Evolutionary conservation across 139 green algal genomes (phyloP), one percentile per base, ranked within the genome.

Genomic region (Nannochloris sp.): DNA sequence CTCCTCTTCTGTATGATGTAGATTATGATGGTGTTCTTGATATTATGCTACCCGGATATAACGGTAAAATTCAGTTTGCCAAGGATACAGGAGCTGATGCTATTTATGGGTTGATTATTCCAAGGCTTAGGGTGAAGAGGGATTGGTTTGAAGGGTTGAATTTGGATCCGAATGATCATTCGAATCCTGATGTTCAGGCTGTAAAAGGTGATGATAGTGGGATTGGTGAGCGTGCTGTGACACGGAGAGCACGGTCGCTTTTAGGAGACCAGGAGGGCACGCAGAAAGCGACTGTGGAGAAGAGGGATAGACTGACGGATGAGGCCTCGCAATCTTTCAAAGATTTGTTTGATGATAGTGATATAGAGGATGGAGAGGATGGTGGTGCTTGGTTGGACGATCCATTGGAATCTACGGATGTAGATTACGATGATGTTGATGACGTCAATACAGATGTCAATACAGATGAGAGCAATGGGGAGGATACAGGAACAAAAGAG

Each of bases 41-140:
- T 59, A 77, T 98, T n/a, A 16, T 93, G 58, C 28, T 96, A 45
- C 81, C 80, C 14, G 94, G 85, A 1, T 98, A 96, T 70, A 83
- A 95, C 73, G 93, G 89, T 1, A 84, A 96, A n/a, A 72, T 99
- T 20, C 49, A 91, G 59, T 88, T 87, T 62, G 95, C 91, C 71
- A 88, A 85, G 53, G 91, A 95, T 67, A 91, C 70, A 56, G 84
- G 82, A 5, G 84, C 85, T 68, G 57, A 67, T 49, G 57, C 87
- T 67, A 10, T 14, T 4, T 46, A 74, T 26, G 53, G 61, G 26
- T 65, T 96, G 28, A 29, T 37, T 4, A 64, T 96, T 2, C 87
- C 84, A 1, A 78, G 79, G 20, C 77, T 96, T 58, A 57, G 69
- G 4, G 84, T 97, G 33, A 69, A 72, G 6, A 72, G 72, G 17